These are phyloP conservation scores for Solioccasus polychromus DNA, from an alignment of 768 basidiomycete species.

Conservation along the genomic window DNA sequence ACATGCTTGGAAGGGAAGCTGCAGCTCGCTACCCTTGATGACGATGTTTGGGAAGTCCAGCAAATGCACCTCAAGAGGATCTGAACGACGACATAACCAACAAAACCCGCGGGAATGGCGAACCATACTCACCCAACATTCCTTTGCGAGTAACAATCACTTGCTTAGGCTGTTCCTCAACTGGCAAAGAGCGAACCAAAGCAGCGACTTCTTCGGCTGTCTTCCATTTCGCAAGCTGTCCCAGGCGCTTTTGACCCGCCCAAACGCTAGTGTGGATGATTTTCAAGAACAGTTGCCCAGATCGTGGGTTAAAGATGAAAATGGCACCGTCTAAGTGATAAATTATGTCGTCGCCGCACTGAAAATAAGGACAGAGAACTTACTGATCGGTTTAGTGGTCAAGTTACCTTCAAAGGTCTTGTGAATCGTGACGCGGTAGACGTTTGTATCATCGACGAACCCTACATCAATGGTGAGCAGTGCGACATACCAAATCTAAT, in stretches of 20 bases:
- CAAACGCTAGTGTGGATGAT: conserved; percentile 99
- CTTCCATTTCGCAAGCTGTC: conserved; percentile 99
- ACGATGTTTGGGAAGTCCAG: conserved; percentile 99
- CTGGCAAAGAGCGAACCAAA: conserved; percentile 93
- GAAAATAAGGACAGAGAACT: conserved; percentile 19
- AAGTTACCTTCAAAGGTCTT: conserved; percentile 99
- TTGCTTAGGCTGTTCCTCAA: conserved; percentile 99
- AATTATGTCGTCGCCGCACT: not conserved
- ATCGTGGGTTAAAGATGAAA: conserved; percentile 99
- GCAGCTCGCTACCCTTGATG: conserved; percentile 98
- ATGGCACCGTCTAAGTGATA: conserved; percentile 74
- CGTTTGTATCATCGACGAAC: conserved; percentile 99
- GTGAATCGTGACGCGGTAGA: conserved; percentile 99
- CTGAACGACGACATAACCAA: conserved; percentile 36
- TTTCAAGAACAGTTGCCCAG: conserved; percentile 97
- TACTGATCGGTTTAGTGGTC: conserved; percentile 98
- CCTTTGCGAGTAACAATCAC: conserved; percentile 99
- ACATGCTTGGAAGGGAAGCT: conserved; percentile 98
- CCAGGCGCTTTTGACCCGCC: conserved; percentile 99
- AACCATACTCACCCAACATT: conserved; percentile 74
- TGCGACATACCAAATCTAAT: not conserved
- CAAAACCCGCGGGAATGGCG: not conserved
- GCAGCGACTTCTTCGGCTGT: conserved; percentile 99
- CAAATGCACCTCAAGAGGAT: conserved; percentile 95
- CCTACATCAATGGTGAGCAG: conserved; percentile 40